These are phyloP conservation scores for Corylus americana DNA, from an alignment of 306 rosid genomes.

Conservation along the genomic window DNA sequence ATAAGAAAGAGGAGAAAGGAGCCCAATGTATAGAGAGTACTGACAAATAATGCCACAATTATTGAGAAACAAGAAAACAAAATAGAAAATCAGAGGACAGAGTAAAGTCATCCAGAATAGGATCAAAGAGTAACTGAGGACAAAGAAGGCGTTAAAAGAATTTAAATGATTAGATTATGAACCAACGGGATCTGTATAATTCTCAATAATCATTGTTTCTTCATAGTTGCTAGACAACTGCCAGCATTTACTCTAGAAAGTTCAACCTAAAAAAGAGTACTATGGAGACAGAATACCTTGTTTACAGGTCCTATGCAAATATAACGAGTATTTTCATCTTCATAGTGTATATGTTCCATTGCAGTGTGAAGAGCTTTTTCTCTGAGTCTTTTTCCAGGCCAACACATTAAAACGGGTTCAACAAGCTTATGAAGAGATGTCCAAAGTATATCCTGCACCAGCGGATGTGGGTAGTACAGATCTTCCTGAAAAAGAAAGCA, in stretches of 20 bases:
- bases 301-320: constrained; percentile 94
- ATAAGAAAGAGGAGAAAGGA: background rate
- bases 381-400: constrained; percentile 89
- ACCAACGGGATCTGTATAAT: background rate
- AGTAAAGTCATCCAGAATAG: constrained; percentile 9
- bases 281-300: constrained; percentile 53
- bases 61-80: background rate
- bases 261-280: background rate
- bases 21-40: background rate
- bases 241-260: constrained; percentile 18
- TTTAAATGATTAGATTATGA: background rate
- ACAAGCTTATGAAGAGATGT: constrained; percentile 62
- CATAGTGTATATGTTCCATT: constrained; percentile 86
- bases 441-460: constrained; percentile 88
- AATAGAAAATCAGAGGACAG: background rate
- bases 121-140: background rate
- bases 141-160: constrained; percentile 1
- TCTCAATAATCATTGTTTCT: constrained; percentile 9
- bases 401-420: constrained; percentile 75
- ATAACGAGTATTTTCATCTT: constrained; percentile 95
- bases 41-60: background rate
- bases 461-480: constrained; percentile 87
- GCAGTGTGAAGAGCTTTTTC: constrained; percentile 61
- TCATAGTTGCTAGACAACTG: background rate
- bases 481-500: constrained; percentile 67